Percentiles rank a stretch among this genome's conserved stretches.
These are phyloP conservation scores for Polyporus tsugae DNA, from an alignment of 1,284 basidiomycete genomes.

Conservation along the genomic window DNA sequence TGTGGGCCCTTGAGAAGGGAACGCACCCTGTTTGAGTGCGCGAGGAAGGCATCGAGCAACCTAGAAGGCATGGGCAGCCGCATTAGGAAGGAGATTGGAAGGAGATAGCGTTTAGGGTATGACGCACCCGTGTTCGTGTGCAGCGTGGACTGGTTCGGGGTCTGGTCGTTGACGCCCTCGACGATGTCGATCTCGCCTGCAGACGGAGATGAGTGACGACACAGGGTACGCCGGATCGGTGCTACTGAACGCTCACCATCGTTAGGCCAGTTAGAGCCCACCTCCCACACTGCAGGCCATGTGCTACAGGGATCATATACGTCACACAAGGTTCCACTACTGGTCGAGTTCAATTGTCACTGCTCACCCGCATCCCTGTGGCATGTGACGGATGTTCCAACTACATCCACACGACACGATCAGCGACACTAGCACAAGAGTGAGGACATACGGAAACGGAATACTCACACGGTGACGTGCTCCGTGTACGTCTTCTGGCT, in stretches of 20 bases:
- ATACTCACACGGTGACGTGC: conserved; percentile 63
- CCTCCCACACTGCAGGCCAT: conserved; percentile 51
- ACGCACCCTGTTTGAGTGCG: conserved; percentile 61
- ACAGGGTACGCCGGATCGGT: background rate
- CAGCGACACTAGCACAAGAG: background rate
- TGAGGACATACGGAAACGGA: background rate
- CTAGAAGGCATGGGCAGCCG: conserved; percentile 38
- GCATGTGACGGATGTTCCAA: conserved; percentile 63
- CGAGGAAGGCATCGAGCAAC: conserved; percentile 65
- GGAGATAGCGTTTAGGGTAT: background rate
- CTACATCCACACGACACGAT: conserved; percentile 39
- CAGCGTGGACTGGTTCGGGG: conserved; percentile 64
- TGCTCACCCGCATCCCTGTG: conserved; percentile 69
- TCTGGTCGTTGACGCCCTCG: conserved; percentile 70
- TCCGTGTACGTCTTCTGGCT: conserved; percentile 60
- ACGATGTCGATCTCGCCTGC: conserved; percentile 76
- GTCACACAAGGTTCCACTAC: background rate
- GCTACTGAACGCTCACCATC: conserved; percentile 27
- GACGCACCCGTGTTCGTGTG: conserved; percentile 62
- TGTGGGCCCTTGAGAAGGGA: background rate
- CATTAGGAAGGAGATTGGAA: background rate
- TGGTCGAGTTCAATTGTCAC: conserved; percentile 34
- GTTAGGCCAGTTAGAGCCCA: conserved; percentile 46
- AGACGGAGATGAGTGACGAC: conserved; percentile 11
- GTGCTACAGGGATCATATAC: conserved; percentile 33